Evolutionary conservation across 1,284 basidiomycete species (phyloP), one percentile per base, ranked within the genome.

Genomic region (Moesziomyces globuligerus): DNA sequence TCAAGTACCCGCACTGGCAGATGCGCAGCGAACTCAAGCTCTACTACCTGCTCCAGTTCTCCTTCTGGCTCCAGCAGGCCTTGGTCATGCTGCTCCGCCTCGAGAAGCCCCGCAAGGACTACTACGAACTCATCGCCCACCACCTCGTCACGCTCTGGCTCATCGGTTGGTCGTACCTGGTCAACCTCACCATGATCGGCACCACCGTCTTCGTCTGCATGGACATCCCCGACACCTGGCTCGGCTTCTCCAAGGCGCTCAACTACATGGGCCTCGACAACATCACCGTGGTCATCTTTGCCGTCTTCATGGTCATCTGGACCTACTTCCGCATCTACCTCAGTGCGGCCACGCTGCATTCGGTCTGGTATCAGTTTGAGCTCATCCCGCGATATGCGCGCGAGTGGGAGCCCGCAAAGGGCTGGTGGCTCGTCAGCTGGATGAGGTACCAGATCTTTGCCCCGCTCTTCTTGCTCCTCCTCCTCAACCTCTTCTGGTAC

Each of bases 91-190:
- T 91, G 1, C 86, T 95, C 13, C 86, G 89, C 36, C 87, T 98
- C 17, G 94, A 98, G 83, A 96, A 95, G 81, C 94, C 94, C 0
- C 88, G 94, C 52, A 94, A 93, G 83, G 94, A 98, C 83, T 94
- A 91, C 81, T 81, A 84, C 32, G 94, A 97, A 83, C 88, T 97
- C 11, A 88, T 96, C 15, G 88, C 84, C 9, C 86, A 87, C 78
- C 96, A 99, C 82, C 78, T 94, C 44, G 93, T 98, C 48, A 98
- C 96, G 0, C 86, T 98, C 23, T 99, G 94, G 94, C 87, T 98
- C 24, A 88, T 98, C 47, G 90, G 90, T 89, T 91, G 82, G 47
- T 86, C 80, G 7, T 66, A 68, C 51, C 75, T 54, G 28, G 72
- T 81, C 52, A 81, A 86, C 83, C 71, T 86, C 48, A 97, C 94